Conservation (phyloP, 2,329 filamentous ascomycete species). For the Xylaria digitata region DNA sequence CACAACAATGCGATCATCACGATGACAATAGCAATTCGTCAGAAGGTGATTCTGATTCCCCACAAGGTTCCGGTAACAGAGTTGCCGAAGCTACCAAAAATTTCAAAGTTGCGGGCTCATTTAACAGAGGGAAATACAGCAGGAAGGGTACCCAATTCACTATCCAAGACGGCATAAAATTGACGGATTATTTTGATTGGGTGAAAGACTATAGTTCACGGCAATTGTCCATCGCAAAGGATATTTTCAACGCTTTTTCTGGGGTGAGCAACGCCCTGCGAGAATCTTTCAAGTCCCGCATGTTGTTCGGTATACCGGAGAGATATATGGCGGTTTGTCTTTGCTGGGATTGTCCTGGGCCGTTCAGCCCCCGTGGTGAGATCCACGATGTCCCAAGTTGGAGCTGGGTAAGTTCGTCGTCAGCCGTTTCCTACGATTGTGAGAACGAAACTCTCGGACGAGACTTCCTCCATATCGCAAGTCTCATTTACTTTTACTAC, state of each 20-base stretch:
- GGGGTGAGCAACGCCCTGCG: slow-evolving; percentile 27
- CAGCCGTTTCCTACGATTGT: not conserved
- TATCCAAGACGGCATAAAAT: slow-evolving; percentile 10
- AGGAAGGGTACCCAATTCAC: not conserved
- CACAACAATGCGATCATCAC: not conserved
- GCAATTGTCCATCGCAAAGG: slow-evolving; percentile 27
- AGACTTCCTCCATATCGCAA: slow-evolving; percentile 5
- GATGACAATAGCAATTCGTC: not conserved
- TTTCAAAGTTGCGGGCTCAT: not conserved
- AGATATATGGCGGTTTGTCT: slow-evolving; percentile 33
- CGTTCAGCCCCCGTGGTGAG: slow-evolving; percentile 12
- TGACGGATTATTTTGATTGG: slow-evolving; percentile 35
- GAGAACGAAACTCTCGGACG: not conserved
- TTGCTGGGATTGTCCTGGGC: slow-evolving; percentile 22
- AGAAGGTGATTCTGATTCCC: not conserved
- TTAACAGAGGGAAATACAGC: not conserved
- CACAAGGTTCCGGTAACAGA: not conserved
- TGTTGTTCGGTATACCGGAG: slow-evolving; percentile 33
- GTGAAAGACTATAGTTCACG: slow-evolving; percentile 34
- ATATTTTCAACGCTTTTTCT: slow-evolving; percentile 34
- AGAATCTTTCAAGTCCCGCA: slow-evolving; percentile 10
- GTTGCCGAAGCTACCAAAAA: not conserved
- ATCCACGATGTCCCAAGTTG: slow-evolving; percentile 32
- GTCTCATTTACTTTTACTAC: not conserved
- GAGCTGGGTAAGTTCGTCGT: slow-evolving; percentile 17